Conservation (phyloP, 192 early-diverging fungal genomes). For the Backusella circina region DNA sequence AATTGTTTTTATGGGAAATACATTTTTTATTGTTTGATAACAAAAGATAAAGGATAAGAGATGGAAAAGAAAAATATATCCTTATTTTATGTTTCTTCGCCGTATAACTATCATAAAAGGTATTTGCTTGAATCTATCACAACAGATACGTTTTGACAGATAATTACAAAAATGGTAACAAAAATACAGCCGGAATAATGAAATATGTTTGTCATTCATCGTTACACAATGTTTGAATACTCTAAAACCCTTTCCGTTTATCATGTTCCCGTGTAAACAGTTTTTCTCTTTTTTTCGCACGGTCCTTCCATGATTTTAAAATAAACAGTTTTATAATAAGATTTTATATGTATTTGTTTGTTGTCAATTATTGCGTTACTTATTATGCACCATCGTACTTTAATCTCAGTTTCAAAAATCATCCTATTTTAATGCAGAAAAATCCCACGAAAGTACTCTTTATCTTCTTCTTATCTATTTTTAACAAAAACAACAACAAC, state of each 20-base stretch:
- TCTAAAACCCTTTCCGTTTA: background rate
- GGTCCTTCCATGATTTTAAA: background rate
- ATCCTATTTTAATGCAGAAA: background rate
- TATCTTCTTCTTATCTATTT: background rate
- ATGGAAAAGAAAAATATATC: no score
- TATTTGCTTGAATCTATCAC: no score
- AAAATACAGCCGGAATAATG: background rate
- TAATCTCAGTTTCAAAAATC: conserved; percentile 1
- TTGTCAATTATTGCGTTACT: background rate
- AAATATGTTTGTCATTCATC: no score
- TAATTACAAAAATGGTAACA: no score
- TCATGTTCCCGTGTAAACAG: background rate
- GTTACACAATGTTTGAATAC: background rate
- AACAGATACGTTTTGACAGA: no score
- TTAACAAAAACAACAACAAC: background rate
- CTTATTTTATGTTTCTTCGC: no score
- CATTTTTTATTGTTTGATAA: no score
- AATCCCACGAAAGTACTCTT: background rate
- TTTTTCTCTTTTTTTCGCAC: background rate
- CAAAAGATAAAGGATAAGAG: no score
- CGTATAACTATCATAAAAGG: no score
- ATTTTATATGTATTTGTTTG: background rate
- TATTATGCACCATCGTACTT: background rate
- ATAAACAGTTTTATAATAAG: no score
- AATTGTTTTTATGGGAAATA: no score